phyloP scores from a whole-genome alignment of 176 grass and related monocot species.

The Aegilops sharonensis region DNA sequence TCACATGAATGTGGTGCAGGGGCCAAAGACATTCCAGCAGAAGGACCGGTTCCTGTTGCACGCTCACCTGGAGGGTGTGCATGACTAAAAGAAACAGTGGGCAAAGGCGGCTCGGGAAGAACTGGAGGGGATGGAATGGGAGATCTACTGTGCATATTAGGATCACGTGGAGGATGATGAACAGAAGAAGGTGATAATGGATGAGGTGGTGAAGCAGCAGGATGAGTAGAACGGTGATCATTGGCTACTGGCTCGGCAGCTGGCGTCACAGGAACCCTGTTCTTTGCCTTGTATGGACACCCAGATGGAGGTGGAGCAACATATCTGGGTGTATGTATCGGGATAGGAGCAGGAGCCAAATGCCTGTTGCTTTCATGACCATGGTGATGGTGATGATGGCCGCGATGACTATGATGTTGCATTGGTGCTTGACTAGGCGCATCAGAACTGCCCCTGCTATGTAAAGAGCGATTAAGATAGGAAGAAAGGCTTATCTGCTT shows the following conservation, averaged over 20 bases:
- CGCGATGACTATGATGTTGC: constrained; percentile 45
- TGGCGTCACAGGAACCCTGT: constrained; percentile 21
- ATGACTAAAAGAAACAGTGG: constrained; percentile 42
- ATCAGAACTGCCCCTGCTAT: constrained; percentile 44
- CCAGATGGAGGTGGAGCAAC: constrained; percentile 55
- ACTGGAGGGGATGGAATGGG: constrained; percentile 31
- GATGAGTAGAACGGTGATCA: constrained; percentile 36
- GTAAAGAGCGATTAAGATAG: constrained; percentile 84
- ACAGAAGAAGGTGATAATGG: neutral
- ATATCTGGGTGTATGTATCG: constrained; percentile 31
- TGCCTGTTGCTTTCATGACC: constrained; percentile 27
- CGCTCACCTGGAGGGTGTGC: constrained; percentile 47
- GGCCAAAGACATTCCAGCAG: constrained; percentile 35
- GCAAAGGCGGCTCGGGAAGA: constrained; percentile 32
- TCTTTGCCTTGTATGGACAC: constrained; percentile 48
- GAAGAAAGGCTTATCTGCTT: constrained; percentile 96
- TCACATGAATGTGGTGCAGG: constrained; percentile 50
- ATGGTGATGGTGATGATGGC: constrained; percentile 54
- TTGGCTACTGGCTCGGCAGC: constrained; percentile 44
- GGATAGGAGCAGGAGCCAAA: constrained; percentile 33
- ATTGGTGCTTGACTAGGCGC: constrained; percentile 74
- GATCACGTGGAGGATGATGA: constrained; percentile 33
- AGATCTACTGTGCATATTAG: constrained; percentile 3
- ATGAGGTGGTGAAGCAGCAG: constrained; percentile 35
- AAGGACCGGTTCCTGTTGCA: constrained; percentile 13